A percentile compares a stretch with the other conserved stretches of the same genome.
Conservation (phyloP, 345 rosid species). For the Salix arbutifolia region DNA sequence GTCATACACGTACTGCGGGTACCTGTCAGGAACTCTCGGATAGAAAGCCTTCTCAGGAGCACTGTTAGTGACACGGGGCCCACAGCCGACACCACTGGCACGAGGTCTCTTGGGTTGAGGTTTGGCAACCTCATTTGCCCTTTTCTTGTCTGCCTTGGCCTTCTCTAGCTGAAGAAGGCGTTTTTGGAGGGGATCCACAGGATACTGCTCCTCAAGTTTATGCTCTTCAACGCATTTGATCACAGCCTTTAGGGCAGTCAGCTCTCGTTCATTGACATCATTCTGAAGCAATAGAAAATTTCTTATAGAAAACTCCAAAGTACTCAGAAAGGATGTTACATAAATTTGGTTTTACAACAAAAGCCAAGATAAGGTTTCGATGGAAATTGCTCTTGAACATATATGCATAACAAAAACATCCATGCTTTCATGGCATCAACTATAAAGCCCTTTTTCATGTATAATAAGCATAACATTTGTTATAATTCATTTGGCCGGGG, state of each 20-base stretch:
- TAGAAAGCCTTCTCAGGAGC: constrained; percentile 54
- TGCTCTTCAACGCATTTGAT: constrained; percentile 96
- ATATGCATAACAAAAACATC: neutral
- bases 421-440: neutral
- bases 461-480: neutral
- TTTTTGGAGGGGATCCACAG: constrained; percentile 62
- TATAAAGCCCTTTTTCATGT: neutral
- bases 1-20: constrained; percentile 74
- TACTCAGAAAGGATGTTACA: neutral
- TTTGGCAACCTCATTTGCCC: constrained; percentile 74
- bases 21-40: constrained; percentile 66
- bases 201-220: constrained; percentile 80
- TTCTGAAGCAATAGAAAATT: constrained; percentile 37
- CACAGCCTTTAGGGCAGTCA: constrained; percentile 70
- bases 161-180: constrained; percentile 79
- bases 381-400: neutral
- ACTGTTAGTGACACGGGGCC: constrained; percentile 46
- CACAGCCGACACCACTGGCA: constrained; percentile 57
- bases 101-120: constrained; percentile 95
- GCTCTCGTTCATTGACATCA: constrained; percentile 84
- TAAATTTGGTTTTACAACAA: neutral
- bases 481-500: neutral
- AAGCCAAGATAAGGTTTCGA: neutral
- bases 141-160: constrained; percentile 87
- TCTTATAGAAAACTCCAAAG: neutral